phyloP scores from a whole-genome alignment of 768 basidiomycete genomes.

The Termitomyces sp. region DNA sequence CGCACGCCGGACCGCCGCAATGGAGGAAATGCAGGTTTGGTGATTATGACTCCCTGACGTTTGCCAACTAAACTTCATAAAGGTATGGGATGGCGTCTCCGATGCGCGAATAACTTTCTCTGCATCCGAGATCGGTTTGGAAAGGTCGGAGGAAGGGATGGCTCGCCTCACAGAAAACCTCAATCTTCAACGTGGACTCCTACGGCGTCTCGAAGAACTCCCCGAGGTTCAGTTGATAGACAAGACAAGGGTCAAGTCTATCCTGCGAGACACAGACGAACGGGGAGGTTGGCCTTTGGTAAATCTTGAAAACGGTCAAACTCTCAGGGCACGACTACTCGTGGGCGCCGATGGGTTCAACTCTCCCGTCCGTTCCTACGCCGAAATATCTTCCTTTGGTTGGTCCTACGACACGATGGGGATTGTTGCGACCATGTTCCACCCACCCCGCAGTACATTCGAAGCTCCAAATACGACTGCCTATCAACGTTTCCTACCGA shows the following conservation, averaged over 20 bases:
- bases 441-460: slow-evolving; percentile 61
- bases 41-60: background rate
- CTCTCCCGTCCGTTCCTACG: slow-evolving; percentile 87
- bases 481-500: slow-evolving; percentile 92
- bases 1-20: slow-evolving; percentile 55
- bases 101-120: slow-evolving; percentile 75
- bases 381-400: slow-evolving; percentile 82
- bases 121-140: slow-evolving; percentile 42
- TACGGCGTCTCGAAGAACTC: slow-evolving; percentile 54
- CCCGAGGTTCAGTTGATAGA: slow-evolving; percentile 64
- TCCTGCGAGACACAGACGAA: slow-evolving; percentile 48
- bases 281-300: slow-evolving; percentile 79
- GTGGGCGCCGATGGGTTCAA: slow-evolving; percentile 94
- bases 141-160: slow-evolving; percentile 44
- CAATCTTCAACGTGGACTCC: slow-evolving; percentile 84
- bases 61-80: background rate
- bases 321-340: slow-evolving; percentile 69
- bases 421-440: slow-evolving; percentile 83
- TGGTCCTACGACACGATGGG: slow-evolving; percentile 91
- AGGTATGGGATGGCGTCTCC: slow-evolving; percentile 94
- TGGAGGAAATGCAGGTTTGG: slow-evolving; percentile 82
- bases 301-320: slow-evolving; percentile 62
- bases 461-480: slow-evolving; percentile 73
- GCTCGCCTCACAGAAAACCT: slow-evolving; percentile 88
- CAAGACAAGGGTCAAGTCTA: slow-evolving; percentile 69